Conservation (phyloP, 2,329 filamentous ascomycete genomes). For the Alternaria gaisen region DNA sequence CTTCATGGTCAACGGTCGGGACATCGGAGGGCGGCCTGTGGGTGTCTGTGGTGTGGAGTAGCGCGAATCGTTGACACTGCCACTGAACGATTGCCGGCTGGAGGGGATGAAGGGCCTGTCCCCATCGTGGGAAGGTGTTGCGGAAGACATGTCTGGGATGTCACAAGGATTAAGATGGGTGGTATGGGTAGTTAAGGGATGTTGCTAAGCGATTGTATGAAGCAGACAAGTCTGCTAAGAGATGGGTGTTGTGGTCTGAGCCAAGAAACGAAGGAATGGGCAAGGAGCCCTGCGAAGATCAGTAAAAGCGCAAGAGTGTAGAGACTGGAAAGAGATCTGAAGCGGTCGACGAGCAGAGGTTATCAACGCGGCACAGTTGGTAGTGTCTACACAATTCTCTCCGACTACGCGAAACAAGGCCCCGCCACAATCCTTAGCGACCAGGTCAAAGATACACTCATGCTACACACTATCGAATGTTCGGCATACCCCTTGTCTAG, state of each 20-base stretch:
- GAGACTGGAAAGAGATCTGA: constrained; percentile 9
- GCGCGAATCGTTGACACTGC: constrained; percentile 16
- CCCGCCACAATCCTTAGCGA: constrained; percentile 14
- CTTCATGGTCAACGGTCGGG: constrained; percentile 27
- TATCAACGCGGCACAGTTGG: constrained; percentile 20
- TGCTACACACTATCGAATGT: constrained; percentile 21
- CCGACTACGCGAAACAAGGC: constrained; percentile 10
- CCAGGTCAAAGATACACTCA: constrained; percentile 18
- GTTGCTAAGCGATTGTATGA: constrained; percentile 18
- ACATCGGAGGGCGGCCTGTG: constrained; percentile 13
- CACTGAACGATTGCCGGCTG: constrained; percentile 21
- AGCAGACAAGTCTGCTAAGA: constrained; percentile 10
- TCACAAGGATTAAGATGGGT: constrained; percentile 1
- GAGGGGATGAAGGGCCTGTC: constrained; percentile 16
- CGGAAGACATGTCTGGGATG: constrained; percentile 21
- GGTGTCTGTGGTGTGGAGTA: constrained; percentile 18
- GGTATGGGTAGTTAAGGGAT: constrained; percentile 1
- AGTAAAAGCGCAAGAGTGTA: constrained; percentile 10
- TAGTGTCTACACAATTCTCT: constrained; percentile 19
- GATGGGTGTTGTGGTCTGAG: neutral
- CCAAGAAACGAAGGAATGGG: constrained; percentile 18
- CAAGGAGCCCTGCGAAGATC: constrained; percentile 18
- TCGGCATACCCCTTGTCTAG: constrained; percentile 18
- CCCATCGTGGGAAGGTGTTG: constrained; percentile 10
- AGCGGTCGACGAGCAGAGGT: constrained; percentile 17